A percentile compares a stretch with the other conserved stretches of the same genome.
Conservation (phyloP, 257 asterid genomes). For the Coffea canephora region DNA sequence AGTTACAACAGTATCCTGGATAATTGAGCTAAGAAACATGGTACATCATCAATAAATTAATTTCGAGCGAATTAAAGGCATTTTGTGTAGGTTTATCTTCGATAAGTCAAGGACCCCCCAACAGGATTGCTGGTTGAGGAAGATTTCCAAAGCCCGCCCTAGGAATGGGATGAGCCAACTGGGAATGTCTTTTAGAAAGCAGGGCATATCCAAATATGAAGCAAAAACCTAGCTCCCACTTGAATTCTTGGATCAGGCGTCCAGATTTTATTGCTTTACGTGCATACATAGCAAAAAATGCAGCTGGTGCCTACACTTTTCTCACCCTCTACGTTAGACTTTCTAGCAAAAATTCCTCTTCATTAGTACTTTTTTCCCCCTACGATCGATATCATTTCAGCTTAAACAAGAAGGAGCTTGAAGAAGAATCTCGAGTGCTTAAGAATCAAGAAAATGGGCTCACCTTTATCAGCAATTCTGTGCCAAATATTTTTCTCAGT, state of each 20-base stretch:
- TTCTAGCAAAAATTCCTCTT: background rate
- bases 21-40: background rate
- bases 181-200: conserved; percentile 6
- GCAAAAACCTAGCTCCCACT: conserved; percentile 6
- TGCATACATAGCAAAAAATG: conserved; percentile 6
- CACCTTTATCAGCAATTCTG: background rate
- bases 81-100: background rate
- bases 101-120: background rate
- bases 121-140: background rate
- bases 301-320: conserved; percentile 6
- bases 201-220: conserved; percentile 14
- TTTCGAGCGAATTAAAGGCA: background rate
- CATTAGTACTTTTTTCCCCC: background rate
- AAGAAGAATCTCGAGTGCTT: conserved; percentile 5
- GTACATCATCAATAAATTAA: background rate
- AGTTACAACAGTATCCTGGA: too few relatives aligned
- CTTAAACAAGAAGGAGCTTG: conserved; percentile 13
- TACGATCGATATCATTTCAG: background rate
- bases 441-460: conserved; percentile 4
- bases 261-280: conserved; percentile 15
- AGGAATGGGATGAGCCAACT: background rate
- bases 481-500: background rate
- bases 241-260: conserved; percentile 21
- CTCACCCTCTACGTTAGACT: conserved; percentile 4
- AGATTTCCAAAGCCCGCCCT: background rate